Percentiles rank a stretch among this genome's conserved stretches.
Evolutionary conservation across 345 rosid genomes (phyloP).

Genomic region (Syzygium grande): DNA sequence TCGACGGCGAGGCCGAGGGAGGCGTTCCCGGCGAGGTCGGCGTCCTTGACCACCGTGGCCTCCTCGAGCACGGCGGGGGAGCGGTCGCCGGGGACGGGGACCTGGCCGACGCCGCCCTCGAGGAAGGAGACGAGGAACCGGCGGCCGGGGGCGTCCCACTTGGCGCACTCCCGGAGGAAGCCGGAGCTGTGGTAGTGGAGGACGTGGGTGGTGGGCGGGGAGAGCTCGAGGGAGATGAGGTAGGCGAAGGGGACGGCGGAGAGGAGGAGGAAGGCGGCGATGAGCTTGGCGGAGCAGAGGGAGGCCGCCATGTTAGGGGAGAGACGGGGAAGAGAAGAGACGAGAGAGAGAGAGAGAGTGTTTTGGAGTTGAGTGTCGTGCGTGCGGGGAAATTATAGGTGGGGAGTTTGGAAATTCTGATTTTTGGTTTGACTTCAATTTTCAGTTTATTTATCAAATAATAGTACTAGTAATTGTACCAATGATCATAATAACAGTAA

Average conservation of each 20-base stretch:
- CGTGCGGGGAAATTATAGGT: neutral
- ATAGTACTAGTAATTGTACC: neutral
- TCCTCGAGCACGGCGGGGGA: constrained; percentile 34
- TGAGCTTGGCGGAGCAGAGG: constrained; percentile 28
- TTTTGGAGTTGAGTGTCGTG: neutral
- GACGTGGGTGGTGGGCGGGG: constrained; percentile 51
- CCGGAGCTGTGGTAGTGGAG: constrained; percentile 68
- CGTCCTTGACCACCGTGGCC: constrained; percentile 49
- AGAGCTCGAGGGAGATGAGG: constrained; percentile 47
- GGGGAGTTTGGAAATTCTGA: neutral
- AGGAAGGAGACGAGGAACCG: constrained; percentile 78
- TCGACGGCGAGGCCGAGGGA: constrained; percentile 65
- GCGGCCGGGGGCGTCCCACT: constrained; percentile 68
- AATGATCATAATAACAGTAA: neutral
- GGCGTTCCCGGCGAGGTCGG: constrained; percentile 59
- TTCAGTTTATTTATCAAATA: neutral
- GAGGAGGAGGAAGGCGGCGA: constrained; percentile 33
- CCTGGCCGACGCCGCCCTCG: constrained; percentile 70
- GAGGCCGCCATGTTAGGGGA: constrained; percentile 12
- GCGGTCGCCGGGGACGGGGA: constrained; percentile 36
- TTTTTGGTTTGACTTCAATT: neutral
- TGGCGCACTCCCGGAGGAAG: constrained; percentile 74
- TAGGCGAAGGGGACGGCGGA: constrained; percentile 70
- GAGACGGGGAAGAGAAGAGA: neutral
- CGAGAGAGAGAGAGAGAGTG: neutral